Evolutionary conservation across 305 asterid genomes (phyloP).

Genomic region (Fraxinus albicans): DNA sequence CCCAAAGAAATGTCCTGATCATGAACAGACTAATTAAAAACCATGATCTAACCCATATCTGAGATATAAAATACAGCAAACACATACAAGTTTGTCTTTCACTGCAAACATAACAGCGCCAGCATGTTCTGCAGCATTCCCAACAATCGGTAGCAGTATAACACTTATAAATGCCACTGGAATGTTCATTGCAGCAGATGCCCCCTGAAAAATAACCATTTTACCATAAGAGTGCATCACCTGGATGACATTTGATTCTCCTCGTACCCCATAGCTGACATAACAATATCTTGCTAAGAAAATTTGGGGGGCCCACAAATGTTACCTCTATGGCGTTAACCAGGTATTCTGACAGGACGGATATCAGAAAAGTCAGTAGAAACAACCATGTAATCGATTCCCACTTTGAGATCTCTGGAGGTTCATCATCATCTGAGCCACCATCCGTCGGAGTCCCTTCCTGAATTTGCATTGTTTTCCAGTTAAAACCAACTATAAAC

Average conservation of each 20-base stretch:
- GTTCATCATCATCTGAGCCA: slow-evolving; percentile 48
- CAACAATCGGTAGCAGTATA: slow-evolving; percentile 79
- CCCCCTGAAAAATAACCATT: slow-evolving; percentile 58
- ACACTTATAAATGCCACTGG: slow-evolving; percentile 84
- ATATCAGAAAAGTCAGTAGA: slow-evolving; percentile 54
- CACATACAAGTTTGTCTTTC: slow-evolving; percentile 77
- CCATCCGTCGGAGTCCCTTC: slow-evolving; percentile 40
- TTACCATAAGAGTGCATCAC: not conserved
- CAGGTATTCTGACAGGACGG: slow-evolving; percentile 62
- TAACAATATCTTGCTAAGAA: not conserved
- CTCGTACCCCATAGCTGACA: not conserved
- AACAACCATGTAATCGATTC: slow-evolving; percentile 66
- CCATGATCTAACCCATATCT: not conserved
- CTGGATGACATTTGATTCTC: not conserved
- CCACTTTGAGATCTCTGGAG: slow-evolving; percentile 64
- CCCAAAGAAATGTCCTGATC: slow-evolving; percentile 75
- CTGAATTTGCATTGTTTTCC: slow-evolving; percentile 30
- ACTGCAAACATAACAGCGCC: slow-evolving; percentile 86
- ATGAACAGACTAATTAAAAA: slow-evolving; percentile 18
- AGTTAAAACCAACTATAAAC: slow-evolving; percentile 9
- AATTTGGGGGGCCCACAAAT: not conserved
- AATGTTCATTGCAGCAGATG: slow-evolving; percentile 68
- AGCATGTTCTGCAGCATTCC: slow-evolving; percentile 93
- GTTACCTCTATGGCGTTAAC: slow-evolving; percentile 75
- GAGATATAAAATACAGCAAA: not conserved